Evolutionary conservation across 2,329 filamentous ascomycete species (phyloP), one percentile per base, ranked within the genome.

Genomic region (Phoma sp.): DNA sequence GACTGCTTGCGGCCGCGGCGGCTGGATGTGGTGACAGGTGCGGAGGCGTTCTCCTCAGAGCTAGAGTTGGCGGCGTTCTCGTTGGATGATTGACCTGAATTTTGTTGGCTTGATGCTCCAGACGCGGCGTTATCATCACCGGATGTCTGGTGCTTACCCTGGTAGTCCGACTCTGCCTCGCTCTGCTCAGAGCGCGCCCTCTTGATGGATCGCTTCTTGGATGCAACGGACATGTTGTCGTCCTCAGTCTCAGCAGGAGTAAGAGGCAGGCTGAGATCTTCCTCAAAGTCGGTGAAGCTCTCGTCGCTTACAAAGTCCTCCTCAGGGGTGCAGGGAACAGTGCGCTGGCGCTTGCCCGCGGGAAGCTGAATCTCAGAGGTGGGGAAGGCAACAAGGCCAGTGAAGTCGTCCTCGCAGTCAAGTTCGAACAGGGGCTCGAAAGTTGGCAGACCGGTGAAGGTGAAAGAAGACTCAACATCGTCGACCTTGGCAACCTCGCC

Each of bases 1-100:
- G 95, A 98, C 80, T 99, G 95, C 87, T 99, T 99, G 77, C 95
- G 93, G 56, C 95, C 95, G 55, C 95, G 93, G 62, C 95, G 93
- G 78, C 91, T 96, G 9, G 89, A 89, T 53, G 75, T 62, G 38
- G 67, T 63, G n/a, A 68, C 57, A 30, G 71, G 66, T 17, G 69
- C 62, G 29, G 65, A 59, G 39, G 65, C 59, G 54, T 65, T 60
- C 45, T 76, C 77, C 14, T 80, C 76, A 40, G 79, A 78, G 72
- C 77, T 76, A 42, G 80, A 76, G 47, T 77, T 72, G 63, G 75
- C 64, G 64, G 76, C 71, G 76, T 83, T 68, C 74, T 84, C 72
- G 42, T 59, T 56, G 25, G 62, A 47, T 15, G 48, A 56, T 55
- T 69, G 67, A 60, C 64, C 65, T 61, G 72, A 67, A 51, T 66